These are phyloP conservation scores for Galerina sulciceps DNA, from an alignment of 768 basidiomycete genomes.

Conservation along the genomic window DNA sequence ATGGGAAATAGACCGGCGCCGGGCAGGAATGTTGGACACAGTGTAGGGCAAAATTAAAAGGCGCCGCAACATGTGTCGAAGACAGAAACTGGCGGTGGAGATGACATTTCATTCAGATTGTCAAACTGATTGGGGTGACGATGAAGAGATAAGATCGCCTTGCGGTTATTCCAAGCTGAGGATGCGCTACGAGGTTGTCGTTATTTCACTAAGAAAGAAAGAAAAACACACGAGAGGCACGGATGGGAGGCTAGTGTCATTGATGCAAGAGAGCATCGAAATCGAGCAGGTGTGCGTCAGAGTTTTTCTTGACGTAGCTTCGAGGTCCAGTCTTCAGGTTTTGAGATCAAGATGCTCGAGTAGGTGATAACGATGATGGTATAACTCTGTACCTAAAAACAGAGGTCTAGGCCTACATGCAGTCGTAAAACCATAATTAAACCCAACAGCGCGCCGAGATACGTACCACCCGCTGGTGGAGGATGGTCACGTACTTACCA, in stretches of 20 bases:
- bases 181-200: neutral
- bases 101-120: neutral
- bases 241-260: neutral
- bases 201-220: neutral
- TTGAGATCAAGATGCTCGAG: too few relatives aligned
- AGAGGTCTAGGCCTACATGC: too few relatives aligned
- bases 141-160: neutral
- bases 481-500: slow-evolving; percentile 50
- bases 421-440: too few relatives aligned
- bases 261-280: neutral
- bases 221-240: slow-evolving; percentile 15
- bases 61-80: neutral
- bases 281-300: too few relatives aligned
- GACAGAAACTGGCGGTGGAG: neutral
- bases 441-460: too few relatives aligned
- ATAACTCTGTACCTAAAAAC: too few relatives aligned
- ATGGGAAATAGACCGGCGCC: too few relatives aligned
- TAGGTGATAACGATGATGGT: too few relatives aligned
- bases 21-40: too few relatives aligned
- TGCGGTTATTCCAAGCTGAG: neutral
- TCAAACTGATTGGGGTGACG: neutral
- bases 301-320: too few relatives aligned
- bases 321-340: too few relatives aligned
- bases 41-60: neutral
- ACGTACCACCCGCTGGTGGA: too few relatives aligned